A percentile compares a stretch with the other conserved stretches of the same genome.
These are phyloP conservation scores for Mollisiaceae sp. DNA, from an alignment of 2,329 filamentous ascomycete species.

Conservation along the genomic window DNA sequence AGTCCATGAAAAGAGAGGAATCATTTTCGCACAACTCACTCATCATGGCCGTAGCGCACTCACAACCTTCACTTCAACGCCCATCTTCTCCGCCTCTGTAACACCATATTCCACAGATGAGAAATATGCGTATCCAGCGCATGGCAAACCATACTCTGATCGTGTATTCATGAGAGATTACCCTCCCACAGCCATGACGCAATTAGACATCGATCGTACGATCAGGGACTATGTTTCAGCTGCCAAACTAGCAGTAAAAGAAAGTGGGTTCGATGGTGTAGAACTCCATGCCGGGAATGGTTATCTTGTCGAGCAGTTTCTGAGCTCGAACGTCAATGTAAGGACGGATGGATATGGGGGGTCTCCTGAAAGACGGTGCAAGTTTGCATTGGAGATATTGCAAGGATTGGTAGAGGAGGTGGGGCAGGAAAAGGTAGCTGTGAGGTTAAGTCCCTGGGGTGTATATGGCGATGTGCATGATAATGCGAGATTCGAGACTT, in stretches of 20 bases:
- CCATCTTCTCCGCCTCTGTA: constrained; percentile 46
- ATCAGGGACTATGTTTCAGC: constrained; percentile 14
- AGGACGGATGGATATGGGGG: constrained; percentile 57
- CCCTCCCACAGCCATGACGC: constrained; percentile 45
- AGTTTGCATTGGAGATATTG: constrained; percentile 57
- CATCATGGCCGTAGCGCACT: constrained; percentile 55
- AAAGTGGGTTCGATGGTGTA: constrained; percentile 52
- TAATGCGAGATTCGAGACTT: constrained; percentile 43
- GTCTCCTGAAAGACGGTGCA: constrained; percentile 51
- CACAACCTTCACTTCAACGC: constrained; percentile 42
- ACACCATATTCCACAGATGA: constrained; percentile 39
- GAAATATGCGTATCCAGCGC: constrained; percentile 18
- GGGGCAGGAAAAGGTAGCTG: constrained; percentile 56
- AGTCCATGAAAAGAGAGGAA: constrained; percentile 64
- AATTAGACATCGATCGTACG: constrained; percentile 43
- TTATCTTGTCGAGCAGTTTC: constrained; percentile 60
- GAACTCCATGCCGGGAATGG: constrained; percentile 51
- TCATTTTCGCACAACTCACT: constrained; percentile 67
- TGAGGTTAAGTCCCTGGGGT: constrained; percentile 64
- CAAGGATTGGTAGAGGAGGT: constrained; percentile 53
- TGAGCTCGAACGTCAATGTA: constrained; percentile 56
- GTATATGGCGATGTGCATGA: constrained; percentile 63
- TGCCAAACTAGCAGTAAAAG: constrained; percentile 52
- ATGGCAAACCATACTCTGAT: constrained; percentile 6
- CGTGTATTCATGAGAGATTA: constrained; percentile 9